phyloP scores from a whole-genome alignment of 805 yeast genomes.

The Starmerella powellii region DNA sequence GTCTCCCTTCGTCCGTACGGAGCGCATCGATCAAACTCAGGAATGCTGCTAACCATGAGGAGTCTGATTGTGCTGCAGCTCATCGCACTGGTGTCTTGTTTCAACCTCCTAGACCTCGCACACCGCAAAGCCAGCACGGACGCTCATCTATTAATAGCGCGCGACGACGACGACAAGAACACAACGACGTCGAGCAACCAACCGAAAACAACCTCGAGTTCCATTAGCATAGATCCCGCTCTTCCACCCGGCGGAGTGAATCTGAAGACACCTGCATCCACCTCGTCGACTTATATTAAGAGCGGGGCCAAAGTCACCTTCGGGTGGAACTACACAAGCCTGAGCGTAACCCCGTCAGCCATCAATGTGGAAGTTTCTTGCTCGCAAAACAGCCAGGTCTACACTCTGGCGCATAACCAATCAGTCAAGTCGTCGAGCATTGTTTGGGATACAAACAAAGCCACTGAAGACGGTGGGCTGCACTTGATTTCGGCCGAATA shows the following conservation, averaged over 20 bases:
- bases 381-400: slow-evolving; percentile 29
- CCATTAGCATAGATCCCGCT: slow-evolving; percentile 25
- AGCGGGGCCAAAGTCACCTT: slow-evolving; percentile 33
- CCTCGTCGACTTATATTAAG: slow-evolving; percentile 30
- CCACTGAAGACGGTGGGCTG: slow-evolving; percentile 20
- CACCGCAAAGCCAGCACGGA: no score
- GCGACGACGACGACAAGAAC: no score
- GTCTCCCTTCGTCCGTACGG: no score
- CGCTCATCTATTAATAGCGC: no score
- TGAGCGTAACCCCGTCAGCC: slow-evolving; percentile 29
- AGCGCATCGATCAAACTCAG: no score
- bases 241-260: slow-evolving; percentile 31
- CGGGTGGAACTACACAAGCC: slow-evolving; percentile 32
- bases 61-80: neutral
- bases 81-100: no score
- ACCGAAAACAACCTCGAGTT: slow-evolving; percentile 6
- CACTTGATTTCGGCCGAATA: slow-evolving; percentile 29
- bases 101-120: no score
- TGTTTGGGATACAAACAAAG: slow-evolving; percentile 32
- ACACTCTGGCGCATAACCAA: slow-evolving; percentile 30
- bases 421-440: slow-evolving; percentile 24
- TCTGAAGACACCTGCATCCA: slow-evolving; percentile 28
- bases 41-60: neutral
- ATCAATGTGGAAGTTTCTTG: slow-evolving; percentile 32
- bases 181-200: neutral